Percentiles rank a stretch among this genome's conserved stretches.
Evolutionary conservation across 768 basidiomycete species (phyloP).

Genomic region (Rhodocollybia butyracea): DNA sequence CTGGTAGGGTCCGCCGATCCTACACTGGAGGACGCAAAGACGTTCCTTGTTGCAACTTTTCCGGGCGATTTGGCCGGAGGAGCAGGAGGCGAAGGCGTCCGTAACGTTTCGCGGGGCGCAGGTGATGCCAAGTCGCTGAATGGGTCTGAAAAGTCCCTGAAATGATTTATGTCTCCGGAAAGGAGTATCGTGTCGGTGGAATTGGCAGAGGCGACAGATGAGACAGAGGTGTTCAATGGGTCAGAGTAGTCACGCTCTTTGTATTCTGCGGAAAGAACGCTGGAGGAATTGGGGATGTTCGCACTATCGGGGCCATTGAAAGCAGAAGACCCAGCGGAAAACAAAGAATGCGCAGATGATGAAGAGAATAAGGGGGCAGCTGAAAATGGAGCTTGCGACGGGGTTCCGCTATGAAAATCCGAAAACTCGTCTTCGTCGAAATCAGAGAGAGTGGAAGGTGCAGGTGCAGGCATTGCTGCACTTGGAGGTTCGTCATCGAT

Average conservation of each 20-base stretch:
- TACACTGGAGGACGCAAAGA: constrained; percentile 4
- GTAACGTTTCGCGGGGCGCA: constrained; percentile 25
- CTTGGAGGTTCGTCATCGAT: constrained; percentile 4
- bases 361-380: constrained; percentile 21
- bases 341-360: constrained; percentile 17
- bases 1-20: constrained; percentile 5
- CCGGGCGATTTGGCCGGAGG: constrained; percentile 31
- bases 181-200: background rate
- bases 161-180: background rate
- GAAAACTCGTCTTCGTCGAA: constrained; percentile 53
- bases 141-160: constrained; percentile 7
- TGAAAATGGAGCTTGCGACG: constrained; percentile 10
- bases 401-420: constrained; percentile 37
- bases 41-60: constrained; percentile 2
- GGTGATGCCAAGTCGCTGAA: constrained; percentile 32
- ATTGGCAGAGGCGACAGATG: background rate
- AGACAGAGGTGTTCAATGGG: background rate
- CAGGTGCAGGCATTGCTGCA: constrained; percentile 23
- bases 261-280: too few relatives aligned
- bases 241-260: background rate
- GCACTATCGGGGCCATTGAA: background rate
- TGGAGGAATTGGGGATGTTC: background rate
- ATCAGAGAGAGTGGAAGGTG: constrained; percentile 24
- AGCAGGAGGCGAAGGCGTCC: constrained; percentile 45
- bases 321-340: constrained; percentile 13